Conservation (phyloP, 2,329 filamentous ascomycete genomes). For the Beauveria bassiana region DNA sequence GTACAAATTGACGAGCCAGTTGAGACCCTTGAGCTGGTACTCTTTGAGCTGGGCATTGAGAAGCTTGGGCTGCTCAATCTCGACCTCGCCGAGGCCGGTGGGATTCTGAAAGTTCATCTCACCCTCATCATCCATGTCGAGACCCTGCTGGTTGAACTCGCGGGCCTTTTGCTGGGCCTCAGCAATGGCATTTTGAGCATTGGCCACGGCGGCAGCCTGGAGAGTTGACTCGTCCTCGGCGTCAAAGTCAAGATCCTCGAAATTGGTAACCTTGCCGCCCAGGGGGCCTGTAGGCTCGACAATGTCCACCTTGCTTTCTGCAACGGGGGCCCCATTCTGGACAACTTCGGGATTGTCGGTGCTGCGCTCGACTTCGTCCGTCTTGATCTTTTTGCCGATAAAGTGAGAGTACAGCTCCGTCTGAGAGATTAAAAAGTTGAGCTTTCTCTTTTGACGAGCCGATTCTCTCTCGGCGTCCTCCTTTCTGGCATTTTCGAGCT, state of each 20-base stretch:
- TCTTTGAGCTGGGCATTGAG: constrained; percentile 93
- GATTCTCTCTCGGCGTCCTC: constrained; percentile 96
- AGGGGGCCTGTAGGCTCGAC: constrained; percentile 46
- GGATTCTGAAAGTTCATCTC: constrained; percentile 99
- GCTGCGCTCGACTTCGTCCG: constrained; percentile 84
- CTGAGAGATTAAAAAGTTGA: constrained; percentile 98
- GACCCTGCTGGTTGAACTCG: constrained; percentile 75
- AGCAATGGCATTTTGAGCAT: constrained; percentile 91
- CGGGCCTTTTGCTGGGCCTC: constrained; percentile 89
- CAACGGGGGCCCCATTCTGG: constrained; percentile 36
- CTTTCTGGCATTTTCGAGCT: constrained; percentile 92
- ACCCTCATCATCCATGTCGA: constrained; percentile 75
- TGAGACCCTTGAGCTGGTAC: constrained; percentile 97
- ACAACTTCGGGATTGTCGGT: constrained; percentile 72
- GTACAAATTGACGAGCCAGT: constrained; percentile 98
- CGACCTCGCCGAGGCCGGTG: constrained; percentile 85
- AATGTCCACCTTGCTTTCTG: constrained; percentile 39
- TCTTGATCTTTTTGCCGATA: constrained; percentile 99
- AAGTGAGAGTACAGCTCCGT: constrained; percentile 99
- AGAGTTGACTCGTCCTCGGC: constrained; percentile 82
- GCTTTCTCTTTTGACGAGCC: constrained; percentile 93
- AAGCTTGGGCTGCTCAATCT: constrained; percentile 90
- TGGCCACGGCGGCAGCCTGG: constrained; percentile 80
- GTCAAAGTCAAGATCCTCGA: constrained; percentile 92
- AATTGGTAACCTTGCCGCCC: constrained; percentile 74